Percentiles rank a stretch among this genome's conserved stretches.
Conservation (phyloP, 1,284 basidiomycete species). For the Omphalotus olearius region DNA sequence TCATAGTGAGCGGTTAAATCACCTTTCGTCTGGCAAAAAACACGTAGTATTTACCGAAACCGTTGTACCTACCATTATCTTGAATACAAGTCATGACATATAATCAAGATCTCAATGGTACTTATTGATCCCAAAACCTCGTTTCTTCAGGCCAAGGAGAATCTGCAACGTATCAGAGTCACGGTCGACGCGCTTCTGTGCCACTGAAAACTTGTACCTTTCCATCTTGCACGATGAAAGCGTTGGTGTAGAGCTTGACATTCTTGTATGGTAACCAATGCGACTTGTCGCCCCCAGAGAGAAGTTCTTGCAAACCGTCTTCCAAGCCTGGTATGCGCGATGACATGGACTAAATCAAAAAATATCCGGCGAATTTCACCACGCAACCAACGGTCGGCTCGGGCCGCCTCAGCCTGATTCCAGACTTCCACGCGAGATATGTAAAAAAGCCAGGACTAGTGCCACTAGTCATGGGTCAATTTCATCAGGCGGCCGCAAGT, state of each 20-base stretch:
- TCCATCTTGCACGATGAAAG: conserved; percentile 44
- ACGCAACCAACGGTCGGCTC: too few relatives aligned
- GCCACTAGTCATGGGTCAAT: too few relatives aligned
- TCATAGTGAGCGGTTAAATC: not conserved
- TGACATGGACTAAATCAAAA: too few relatives aligned
- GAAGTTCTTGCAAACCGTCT: conserved; percentile 23
- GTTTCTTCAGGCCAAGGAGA: conserved; percentile 67
- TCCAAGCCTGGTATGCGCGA: conserved; percentile 30
- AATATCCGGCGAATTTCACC: too few relatives aligned
- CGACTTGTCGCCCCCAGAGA: conserved; percentile 31
- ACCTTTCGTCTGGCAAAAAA: not conserved
- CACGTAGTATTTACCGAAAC: conserved; percentile 44
- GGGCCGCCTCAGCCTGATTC: too few relatives aligned
- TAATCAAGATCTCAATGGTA: conserved; percentile 20
- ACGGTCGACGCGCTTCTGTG: not conserved
- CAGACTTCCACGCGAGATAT: too few relatives aligned
- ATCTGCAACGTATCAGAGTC: conserved; percentile 28
- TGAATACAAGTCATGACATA: not conserved
- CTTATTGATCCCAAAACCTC: conserved; percentile 63
- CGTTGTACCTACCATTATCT: conserved; percentile 49
- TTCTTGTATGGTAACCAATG: conserved; percentile 38
- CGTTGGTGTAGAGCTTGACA: conserved; percentile 54
- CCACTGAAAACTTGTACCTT: conserved; percentile 25
- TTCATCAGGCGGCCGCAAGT: too few relatives aligned
- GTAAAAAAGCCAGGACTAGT: too few relatives aligned